These are phyloP conservation scores for Gossypium rotundifolium DNA, from an alignment of 345 rosid species.

Conservation along the genomic window DNA sequence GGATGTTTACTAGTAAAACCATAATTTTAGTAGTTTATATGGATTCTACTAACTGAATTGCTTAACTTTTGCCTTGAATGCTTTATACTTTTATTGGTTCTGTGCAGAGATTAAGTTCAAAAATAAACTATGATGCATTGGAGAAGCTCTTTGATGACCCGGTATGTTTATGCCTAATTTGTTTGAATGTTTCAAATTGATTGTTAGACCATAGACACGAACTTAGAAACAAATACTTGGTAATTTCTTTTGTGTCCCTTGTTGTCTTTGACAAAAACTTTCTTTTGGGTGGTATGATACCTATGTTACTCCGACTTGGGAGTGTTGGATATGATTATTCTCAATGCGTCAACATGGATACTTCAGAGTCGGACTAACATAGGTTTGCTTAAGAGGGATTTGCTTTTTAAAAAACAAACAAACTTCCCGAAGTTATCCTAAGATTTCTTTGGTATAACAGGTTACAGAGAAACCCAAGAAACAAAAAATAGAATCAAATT, in stretches of 20 bases:
- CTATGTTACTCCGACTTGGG: too few species aligned
- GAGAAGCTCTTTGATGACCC: constrained; percentile 60
- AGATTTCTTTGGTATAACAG: neutral
- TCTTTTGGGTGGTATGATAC: neutral
- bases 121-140: constrained; percentile 63
- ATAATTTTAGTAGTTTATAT: neutral
- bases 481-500: neutral
- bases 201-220: neutral
- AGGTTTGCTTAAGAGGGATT: too few species aligned
- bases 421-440: neutral
- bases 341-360: neutral
- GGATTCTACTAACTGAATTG: neutral
- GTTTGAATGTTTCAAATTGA: neutral
- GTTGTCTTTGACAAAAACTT: neutral
- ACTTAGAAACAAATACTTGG: neutral
- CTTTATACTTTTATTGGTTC: constrained; percentile 6
- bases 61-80: neutral
- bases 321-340: too few species aligned
- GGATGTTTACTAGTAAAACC: too few species aligned
- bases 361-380: too few species aligned
- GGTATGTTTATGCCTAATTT: constrained; percentile 32
- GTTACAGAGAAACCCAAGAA: constrained; percentile 2
- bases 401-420: too few species aligned
- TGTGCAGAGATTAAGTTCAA: constrained; percentile 61
- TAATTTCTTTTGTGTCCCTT: constrained; percentile 8